These are phyloP conservation scores for Toxicodendron radicans DNA, from an alignment of 345 rosid species.

Conservation along the genomic window DNA sequence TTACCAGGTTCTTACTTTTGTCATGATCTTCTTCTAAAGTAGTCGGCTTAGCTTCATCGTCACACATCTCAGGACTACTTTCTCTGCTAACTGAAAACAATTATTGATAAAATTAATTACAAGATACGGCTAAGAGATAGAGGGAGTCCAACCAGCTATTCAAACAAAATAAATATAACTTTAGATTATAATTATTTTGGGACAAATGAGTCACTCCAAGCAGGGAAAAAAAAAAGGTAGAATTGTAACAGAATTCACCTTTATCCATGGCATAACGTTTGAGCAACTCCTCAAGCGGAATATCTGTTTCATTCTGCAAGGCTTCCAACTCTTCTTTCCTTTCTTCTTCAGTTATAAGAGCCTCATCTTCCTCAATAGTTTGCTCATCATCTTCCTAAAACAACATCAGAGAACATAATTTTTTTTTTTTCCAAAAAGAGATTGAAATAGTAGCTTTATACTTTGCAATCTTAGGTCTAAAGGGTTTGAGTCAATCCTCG, in stretches of 20 bases:
- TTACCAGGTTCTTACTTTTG: constrained; percentile 40
- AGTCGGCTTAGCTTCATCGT: constrained; percentile 30
- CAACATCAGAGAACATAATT: constrained; percentile 26
- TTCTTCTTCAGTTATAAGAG: constrained; percentile 76
- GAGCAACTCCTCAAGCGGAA: constrained; percentile 88
- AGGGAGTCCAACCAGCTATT: not conserved
- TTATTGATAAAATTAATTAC: constrained; percentile 4
- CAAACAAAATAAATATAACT: not conserved
- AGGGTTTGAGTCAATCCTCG: not conserved
- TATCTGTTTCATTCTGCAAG: constrained; percentile 71
- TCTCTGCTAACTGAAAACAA: constrained; percentile 45
- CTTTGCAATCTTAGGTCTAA: not conserved
- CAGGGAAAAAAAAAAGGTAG: not conserved
- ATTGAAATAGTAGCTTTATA: not conserved
- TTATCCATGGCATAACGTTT: constrained; percentile 51
- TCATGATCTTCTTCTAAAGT: constrained; percentile 37
- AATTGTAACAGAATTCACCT: constrained; percentile 39
- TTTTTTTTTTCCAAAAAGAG: not conserved
- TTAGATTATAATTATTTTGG: too few species aligned
- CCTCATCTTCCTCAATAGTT: constrained; percentile 94
- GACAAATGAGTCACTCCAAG: not conserved
- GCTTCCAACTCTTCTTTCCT: constrained; percentile 92
- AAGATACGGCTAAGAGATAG: not conserved
- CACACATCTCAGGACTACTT: constrained; percentile 45
- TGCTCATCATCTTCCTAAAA: constrained; percentile 98